Evolutionary conservation across 257 asterid species (phyloP), one percentile per base, ranked within the genome.

Genomic region (Solanum chilense): DNA sequence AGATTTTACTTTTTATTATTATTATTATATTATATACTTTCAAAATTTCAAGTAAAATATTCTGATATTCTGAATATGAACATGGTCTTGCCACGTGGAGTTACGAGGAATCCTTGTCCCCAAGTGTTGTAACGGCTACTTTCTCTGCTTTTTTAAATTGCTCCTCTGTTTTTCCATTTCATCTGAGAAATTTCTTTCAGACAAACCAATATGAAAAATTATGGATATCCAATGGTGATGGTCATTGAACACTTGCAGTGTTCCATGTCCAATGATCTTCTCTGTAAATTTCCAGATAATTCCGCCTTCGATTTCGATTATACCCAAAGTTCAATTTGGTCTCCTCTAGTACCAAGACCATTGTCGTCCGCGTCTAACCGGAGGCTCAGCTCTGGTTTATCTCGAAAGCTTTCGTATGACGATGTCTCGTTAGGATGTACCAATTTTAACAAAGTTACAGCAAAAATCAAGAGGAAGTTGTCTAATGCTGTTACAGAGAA

Each of bases 311-410:
- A 93, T 85, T 95, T 94, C 91, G 93, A 97, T 91, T 95, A 97
- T 88, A 66, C 98, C 4, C 98, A 94, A 96, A 97, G 98, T 91
- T 93, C 98, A 66, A 93, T 97, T 56, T 97, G 99, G 98, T 97
- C 99, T 64, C 99, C 98, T 37, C 56, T 96, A 68, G 92, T 94
- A 64, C 93, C 94, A 12, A 94, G 91, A 27, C 92, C 90, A 1
- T 85, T 85, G 21, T 82, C 60, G 6, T 49, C 83, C 18, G 80
- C 76, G 15, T 60, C 49, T 15, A 68, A 66, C 80, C 21, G 29
- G 29, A 25, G 49, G 18, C 47, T 44, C 66, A 58, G 77, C 85
- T 78, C 81, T 8, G 90, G 88, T 60, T 88, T 88, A 29, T 90
- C 95, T 1, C 87, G 90, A 78, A 91, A 86, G 90, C 91, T 94